Evolutionary conservation across 768 basidiomycete genomes (phyloP).

Genomic region (Tylopilus plumbeoviolaceoides): DNA sequence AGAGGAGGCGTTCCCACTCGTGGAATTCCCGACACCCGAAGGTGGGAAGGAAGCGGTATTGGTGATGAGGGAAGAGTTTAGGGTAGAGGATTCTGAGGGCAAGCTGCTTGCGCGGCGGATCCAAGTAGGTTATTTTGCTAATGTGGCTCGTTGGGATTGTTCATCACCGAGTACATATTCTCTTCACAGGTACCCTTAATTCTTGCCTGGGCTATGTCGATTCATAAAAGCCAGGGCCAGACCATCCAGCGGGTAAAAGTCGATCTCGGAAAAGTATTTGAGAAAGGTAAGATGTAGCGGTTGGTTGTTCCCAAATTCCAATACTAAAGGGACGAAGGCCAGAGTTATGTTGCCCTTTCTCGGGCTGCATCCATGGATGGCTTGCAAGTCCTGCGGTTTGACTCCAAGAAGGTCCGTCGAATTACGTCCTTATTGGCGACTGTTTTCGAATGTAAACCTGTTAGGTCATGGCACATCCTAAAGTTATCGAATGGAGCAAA

Average conservation of each 20-base stretch:
- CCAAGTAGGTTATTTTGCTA: conserved; percentile 28
- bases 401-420: conserved; percentile 44
- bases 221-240: conserved; percentile 77
- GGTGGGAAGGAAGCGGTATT: conserved; percentile 44
- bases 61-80: conserved; percentile 50
- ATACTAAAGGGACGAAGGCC: conserved; percentile 29
- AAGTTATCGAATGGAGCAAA: conserved; percentile 42
- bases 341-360: conserved; percentile 48
- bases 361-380: conserved; percentile 52
- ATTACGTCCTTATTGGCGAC: neutral
- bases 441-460: neutral
- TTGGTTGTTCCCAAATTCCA: too few relatives aligned
- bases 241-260: conserved; percentile 64
- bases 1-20: conserved; percentile 43
- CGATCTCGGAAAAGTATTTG: conserved; percentile 64
- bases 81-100: conserved; percentile 50
- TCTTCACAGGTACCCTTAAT: conserved; percentile 60
- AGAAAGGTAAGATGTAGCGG: conserved; percentile 36
- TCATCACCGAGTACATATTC: neutral
- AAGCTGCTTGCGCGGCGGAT: conserved; percentile 44
- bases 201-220: conserved; percentile 73
- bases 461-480: conserved; percentile 42
- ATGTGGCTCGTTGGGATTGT: neutral
- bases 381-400: conserved; percentile 50
- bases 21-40: conserved; percentile 41